These are phyloP conservation scores for Solanum ahanhuiri DNA, from an alignment of 257 asterid genomes.

Conservation along the genomic window DNA sequence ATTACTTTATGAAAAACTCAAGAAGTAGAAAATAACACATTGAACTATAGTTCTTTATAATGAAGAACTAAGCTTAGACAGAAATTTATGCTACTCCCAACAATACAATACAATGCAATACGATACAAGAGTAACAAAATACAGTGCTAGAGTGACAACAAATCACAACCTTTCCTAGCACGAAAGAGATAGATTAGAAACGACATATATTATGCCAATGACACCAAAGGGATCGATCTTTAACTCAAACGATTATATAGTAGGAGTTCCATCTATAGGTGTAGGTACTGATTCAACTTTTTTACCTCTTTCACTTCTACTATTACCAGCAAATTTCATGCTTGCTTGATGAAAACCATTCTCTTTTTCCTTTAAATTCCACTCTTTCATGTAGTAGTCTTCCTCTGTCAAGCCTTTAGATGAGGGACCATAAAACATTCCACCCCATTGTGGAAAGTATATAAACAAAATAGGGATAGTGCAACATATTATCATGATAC, in stretches of 20 bases:
- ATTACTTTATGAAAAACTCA: neutral
- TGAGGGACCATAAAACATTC: constrained; percentile 64
- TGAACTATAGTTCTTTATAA: neutral
- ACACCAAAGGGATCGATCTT: no score
- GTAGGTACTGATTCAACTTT: constrained; percentile 16
- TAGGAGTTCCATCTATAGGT: constrained; percentile 17
- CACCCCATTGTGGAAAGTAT: constrained; percentile 95
- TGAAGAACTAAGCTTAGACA: neutral
- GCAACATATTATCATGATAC: constrained; percentile 70
- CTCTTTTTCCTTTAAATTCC: constrained; percentile 45
- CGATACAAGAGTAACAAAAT: neutral
- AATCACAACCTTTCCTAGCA: no score
- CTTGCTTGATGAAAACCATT: constrained; percentile 52
- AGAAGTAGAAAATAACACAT: neutral
- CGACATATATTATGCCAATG: no score
- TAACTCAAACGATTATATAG: constrained; percentile 2
- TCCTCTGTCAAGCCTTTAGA: constrained; percentile 48
- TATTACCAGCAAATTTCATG: constrained; percentile 67
- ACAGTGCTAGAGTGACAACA: neutral
- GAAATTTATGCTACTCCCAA: neutral
- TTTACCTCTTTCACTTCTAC: constrained; percentile 53
- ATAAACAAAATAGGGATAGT: constrained; percentile 32
- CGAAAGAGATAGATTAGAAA: no score
- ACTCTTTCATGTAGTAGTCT: constrained; percentile 72
- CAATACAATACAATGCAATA: neutral